Evolutionary conservation across 306 rosid genomes (phyloP).

Genomic region (Neltuma alba): DNA sequence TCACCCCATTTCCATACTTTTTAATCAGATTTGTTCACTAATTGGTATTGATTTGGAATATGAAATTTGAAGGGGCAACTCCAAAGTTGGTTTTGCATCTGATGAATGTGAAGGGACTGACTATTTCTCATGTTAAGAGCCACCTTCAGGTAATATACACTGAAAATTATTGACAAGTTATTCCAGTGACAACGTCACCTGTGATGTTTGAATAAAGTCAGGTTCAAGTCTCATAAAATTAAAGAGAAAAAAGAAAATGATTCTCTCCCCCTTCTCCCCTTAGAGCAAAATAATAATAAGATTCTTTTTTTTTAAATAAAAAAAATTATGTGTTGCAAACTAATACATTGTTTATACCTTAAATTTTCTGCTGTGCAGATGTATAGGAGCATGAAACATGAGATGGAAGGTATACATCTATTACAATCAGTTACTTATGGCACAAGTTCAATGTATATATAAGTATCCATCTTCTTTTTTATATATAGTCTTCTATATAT

Average conservation of each 20-base stretch:
- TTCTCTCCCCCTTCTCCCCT: not conserved
- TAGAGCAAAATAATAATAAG: not conserved
- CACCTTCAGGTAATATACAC: conserved; percentile 77
- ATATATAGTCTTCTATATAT: too few species aligned
- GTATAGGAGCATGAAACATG: conserved; percentile 86
- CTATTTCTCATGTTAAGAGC: conserved; percentile 88
- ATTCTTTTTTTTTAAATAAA: not conserved
- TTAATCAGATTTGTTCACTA: not conserved
- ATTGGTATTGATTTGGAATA: conserved; percentile 13
- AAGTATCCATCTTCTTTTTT: too few species aligned
- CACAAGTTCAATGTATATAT: not conserved
- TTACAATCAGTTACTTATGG: not conserved
- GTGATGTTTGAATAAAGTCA: too few species aligned
- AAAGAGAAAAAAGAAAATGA: too few species aligned
- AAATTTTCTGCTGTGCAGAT: conserved; percentile 59
- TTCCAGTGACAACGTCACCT: too few species aligned
- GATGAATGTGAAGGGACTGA: conserved; percentile 79
- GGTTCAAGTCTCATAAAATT: too few species aligned
- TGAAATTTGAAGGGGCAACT: conserved; percentile 66
- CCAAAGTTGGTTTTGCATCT: conserved; percentile 76
- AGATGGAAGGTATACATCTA: conserved; percentile 63
- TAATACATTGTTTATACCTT: conserved; percentile 30
- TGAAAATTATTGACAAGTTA: too few species aligned
- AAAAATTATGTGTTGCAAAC: not conserved
- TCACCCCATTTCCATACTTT: too few species aligned